Base-by-base conservation (phyloP, 805 yeast genomes). In the Yamadazyma scolyti region DNA sequence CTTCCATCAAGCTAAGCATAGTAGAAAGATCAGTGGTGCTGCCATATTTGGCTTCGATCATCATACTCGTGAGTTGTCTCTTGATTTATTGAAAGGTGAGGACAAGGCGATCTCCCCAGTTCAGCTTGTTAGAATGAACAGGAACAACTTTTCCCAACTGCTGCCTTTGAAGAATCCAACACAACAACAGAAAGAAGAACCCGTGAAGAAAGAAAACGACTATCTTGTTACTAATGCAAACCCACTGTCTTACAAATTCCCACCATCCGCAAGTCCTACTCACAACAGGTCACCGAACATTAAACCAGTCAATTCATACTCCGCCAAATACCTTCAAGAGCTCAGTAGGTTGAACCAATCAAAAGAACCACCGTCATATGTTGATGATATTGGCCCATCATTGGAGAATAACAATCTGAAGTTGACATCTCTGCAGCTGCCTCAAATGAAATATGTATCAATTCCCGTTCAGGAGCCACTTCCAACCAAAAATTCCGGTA, bases 41-140 rank as follows among this genome's bases (percentile, higher is more conserved):
- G 90, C 84, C 2, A 82, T 83, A 16, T 83, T 83, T 54, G 94
- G 94, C 0, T 82, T 73, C 43, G 60, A 68, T 6, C 77, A 75
- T 27, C 89, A 82, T 50, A 69, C 70, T 37, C 73, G 75, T 36
- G 81, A 77, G 27, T 53, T 82, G 21, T 75, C 84, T 2, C 69
- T 82, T 5, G 82, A 82, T 9, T 31, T 64, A 4, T 37, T 23
- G 12, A 26, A 29, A 13, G 11, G 9, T 16, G 58, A 55, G 7
- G 49, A 48, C 12, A 54, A 56, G 27, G 55, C 58, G 16, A 58
- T 54, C 28, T 64, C 58, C 27, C 71, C 57, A 31, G 56, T 48
- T 31, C 65, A 58, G 49, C 51, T 50, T 21, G 31, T 42, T n/a
- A 41, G 19, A 20, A 32, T 33, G 32, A 23, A 20, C 6, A 13